Base-by-base conservation (phyloP, 2,329 filamentous ascomycete species). In the Penicillium sp. region DNA sequence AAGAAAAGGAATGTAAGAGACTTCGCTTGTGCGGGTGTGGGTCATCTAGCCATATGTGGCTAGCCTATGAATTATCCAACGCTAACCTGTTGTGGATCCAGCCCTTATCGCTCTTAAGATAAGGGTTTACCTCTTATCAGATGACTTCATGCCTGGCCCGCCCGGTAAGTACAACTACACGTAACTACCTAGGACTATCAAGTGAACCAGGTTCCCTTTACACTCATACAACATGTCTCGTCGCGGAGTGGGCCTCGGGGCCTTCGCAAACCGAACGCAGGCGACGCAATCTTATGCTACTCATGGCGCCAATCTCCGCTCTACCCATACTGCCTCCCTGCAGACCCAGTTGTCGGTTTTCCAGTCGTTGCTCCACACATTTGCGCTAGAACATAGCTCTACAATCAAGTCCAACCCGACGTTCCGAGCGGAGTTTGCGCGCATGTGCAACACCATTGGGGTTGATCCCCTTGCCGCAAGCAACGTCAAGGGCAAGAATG, bases 391-490 rank as follows among this genome's bases (percentile, higher is more conserved):
- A 47, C 94, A 99, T 80, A 90, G 89, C 64, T 91, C 92, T 70
- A 94, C 96, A 67, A 99, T 99, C 57, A 92, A 93, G 60, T 96
- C 91, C 3, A 92, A 97, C 72, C 94, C 94, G 6, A 88, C 86
- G 9, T 99, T 99, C 75, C 90, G 94, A 58, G 91, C 93, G 34
- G 93, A 99, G 75, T 99, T 99, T 70, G 93, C 94, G 3, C 91
- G 93, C 72, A 99, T 99, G 94, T 99, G 94, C 77, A 86, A 91
- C 67, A 91, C 92, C 59, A 97, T 99, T 63, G 94, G 94, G 46
- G 91, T 99, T 13, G 94, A 99, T 72, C 95, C 94, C 2, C 81
- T 99, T 18, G 91, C 91, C n/a, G 86, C 82, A 54, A 82, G 78
- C 64, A 85, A 80, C 66, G 75, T 77, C 57, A 72, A 78, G 63